Percentiles rank a stretch among this genome's conserved stretches.
Conservation (phyloP, 2,329 filamentous ascomycete species). For the Aspergillus fructus region DNA sequence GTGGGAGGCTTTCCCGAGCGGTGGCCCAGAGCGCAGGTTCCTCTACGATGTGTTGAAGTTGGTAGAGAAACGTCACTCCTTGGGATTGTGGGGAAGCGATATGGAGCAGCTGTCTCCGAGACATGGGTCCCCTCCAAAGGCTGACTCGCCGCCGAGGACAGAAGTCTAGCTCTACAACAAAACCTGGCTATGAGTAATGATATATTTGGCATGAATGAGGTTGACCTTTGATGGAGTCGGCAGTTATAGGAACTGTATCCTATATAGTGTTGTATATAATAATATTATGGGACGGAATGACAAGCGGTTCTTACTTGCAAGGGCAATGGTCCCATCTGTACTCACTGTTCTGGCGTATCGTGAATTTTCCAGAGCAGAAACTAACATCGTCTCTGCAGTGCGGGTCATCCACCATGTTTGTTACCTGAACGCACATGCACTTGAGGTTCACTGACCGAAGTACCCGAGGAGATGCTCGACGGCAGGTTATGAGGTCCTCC, state of each 20-base stretch:
- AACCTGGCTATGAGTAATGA: neutral
- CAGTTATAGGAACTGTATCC: neutral
- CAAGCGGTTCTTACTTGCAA: neutral
- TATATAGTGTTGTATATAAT: neutral
- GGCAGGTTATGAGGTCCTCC: too few relatives aligned
- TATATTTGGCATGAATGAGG: neutral
- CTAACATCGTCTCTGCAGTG: neutral
- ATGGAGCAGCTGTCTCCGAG: conserved; percentile 36
- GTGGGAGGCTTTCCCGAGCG: conserved; percentile 37
- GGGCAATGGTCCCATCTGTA: neutral
- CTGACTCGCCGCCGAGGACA: conserved; percentile 22
- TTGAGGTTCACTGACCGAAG: too few relatives aligned
- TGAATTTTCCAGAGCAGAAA: neutral
- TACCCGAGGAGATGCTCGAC: too few relatives aligned
- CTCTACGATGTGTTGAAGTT: conserved; percentile 33
- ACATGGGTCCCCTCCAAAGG: conserved; percentile 22
- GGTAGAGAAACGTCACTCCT: conserved; percentile 35
- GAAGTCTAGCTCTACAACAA: neutral
- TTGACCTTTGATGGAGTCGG: neutral
- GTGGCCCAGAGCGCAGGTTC: conserved; percentile 32
- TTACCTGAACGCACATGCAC: too few relatives aligned
- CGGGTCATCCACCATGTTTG: too few relatives aligned
- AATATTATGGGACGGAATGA: neutral
- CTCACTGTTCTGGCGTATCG: neutral
- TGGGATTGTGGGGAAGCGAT: conserved; percentile 35